Base-by-base conservation (phyloP, 768 basidiomycete species). In the Lentinula guzmanii region DNA sequence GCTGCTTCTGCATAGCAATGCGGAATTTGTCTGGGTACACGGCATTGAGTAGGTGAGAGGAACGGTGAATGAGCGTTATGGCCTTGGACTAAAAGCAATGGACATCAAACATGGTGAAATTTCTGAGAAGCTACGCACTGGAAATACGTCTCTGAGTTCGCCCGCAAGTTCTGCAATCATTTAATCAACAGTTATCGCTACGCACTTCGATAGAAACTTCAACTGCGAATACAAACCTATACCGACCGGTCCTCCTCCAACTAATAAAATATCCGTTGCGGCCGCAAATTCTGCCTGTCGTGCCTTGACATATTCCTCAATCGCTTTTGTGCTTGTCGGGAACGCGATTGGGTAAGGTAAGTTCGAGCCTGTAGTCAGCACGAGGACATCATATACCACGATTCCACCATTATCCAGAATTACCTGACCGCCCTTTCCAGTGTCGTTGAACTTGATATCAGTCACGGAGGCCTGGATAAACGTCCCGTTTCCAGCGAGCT, bases 221-320 rank as follows among this genome's bases (percentile, higher is more conserved):
- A 42, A 18, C 16, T 11, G 1, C n/a, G 33, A 3, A 8, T 13
- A 71, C 74, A 9, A 57, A 79, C 79, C 80, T 37, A 83, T 65
- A 3, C 81, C 84, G 42, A 86, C 75, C 5, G 83, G 76, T 35
- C 85, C 86, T 39, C 84, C 85, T 33, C 85, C 86, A 2, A 76
- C 82, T 31, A 87, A 66, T 4, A 83, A 74, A 62, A 85, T 76
- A 68, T 81, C 72, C 28, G 73, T 68, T 15, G 80, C 76, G 2
- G 68, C 63, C 51, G 68, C 66, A 52, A 81, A 76, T 45, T 73
- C 73, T 10, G 64, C 63, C 46, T 74, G 71, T 68, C 72, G 75
- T 0, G 64, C 58, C 4, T 65, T 63, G 18, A 77, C 61, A 53
- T 67, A 72, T n/a, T 42, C 55, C 10, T n/a, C 24, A 21, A 57